Conservation (phyloP, 441 rosid genomes). For the Adansonia rubrostipa region DNA sequence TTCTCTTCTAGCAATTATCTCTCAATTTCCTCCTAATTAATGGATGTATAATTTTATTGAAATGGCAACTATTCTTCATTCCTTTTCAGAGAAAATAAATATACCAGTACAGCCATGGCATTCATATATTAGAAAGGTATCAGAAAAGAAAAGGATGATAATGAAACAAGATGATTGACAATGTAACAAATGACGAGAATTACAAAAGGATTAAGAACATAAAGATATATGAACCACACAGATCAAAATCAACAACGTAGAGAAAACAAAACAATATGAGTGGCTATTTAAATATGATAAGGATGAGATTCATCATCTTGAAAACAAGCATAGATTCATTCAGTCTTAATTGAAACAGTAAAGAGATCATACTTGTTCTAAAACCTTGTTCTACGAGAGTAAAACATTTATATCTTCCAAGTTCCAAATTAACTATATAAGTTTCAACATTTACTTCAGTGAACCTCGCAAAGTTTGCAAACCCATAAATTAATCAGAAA, state of each 20-base stretch:
- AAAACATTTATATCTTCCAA: not conserved
- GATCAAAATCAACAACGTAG: not conserved
- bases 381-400: not conserved
- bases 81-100: not conserved
- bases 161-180: not conserved
- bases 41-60: not conserved
- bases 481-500: not conserved
- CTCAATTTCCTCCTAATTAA: not conserved
- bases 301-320: not conserved
- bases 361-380: not conserved
- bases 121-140: not conserved
- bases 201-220: not conserved
- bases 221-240: not conserved
- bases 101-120: not conserved
- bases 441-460: not conserved
- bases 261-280: not conserved
- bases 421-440: constrained; percentile 1
- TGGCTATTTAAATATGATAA: not conserved
- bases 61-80: not conserved
- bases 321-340: not conserved
- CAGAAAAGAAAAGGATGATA: not conserved
- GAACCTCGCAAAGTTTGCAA: not conserved
- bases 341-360: not conserved
- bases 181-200: not conserved
- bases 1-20: constrained; percentile 5